phyloP scores from a whole-genome alignment of 2,329 filamentous ascomycete species.

The Plenodomus tracheiphilus region DNA sequence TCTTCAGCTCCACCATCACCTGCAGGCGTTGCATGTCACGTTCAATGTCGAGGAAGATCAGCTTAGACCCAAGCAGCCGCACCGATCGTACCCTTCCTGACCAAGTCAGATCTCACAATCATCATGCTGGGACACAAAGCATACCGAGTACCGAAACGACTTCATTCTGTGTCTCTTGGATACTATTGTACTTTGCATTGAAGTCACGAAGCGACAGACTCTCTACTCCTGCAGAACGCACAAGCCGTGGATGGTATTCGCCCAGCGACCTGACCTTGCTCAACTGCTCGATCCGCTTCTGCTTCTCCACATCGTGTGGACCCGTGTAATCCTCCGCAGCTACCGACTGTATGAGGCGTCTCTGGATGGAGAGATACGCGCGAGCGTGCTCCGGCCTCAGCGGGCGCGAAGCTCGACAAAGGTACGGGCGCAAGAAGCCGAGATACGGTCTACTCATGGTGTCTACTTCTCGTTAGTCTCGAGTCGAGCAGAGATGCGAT shows the following conservation, averaged over 20 bases:
- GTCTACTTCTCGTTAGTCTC: conserved; percentile 44
- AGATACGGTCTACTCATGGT: conserved; percentile 54
- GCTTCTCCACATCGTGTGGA: conserved; percentile 51
- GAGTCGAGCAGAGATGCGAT: conserved; percentile 1
- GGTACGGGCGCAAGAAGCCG: conserved; percentile 61
- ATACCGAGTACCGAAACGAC: conserved; percentile 43
- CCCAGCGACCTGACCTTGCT: conserved; percentile 52
- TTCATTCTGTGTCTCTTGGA: conserved; percentile 30
- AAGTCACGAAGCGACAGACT: conserved; percentile 34
- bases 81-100: conserved; percentile 75
- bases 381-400: conserved; percentile 51
- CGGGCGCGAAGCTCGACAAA: conserved; percentile 48
- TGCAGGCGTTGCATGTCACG: conserved; percentile 75
- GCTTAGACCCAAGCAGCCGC: conserved; percentile 72
- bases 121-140: conserved; percentile 2
- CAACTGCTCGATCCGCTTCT: conserved; percentile 60
- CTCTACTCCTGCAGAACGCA: conserved; percentile 16
- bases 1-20: conserved; percentile 70
- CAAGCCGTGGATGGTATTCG: conserved; percentile 60
- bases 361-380: conserved; percentile 53
- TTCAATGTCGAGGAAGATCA: conserved; percentile 81
- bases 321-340: conserved; percentile 31
- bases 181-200: conserved; percentile 30
- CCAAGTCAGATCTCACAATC: conserved; percentile 28
- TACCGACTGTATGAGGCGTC: conserved; percentile 28